Evolutionary conservation across 2,329 filamentous ascomycete genomes (phyloP), one percentile per base, ranked within the genome.

Genomic region (Tolypocladium pustulatum): DNA sequence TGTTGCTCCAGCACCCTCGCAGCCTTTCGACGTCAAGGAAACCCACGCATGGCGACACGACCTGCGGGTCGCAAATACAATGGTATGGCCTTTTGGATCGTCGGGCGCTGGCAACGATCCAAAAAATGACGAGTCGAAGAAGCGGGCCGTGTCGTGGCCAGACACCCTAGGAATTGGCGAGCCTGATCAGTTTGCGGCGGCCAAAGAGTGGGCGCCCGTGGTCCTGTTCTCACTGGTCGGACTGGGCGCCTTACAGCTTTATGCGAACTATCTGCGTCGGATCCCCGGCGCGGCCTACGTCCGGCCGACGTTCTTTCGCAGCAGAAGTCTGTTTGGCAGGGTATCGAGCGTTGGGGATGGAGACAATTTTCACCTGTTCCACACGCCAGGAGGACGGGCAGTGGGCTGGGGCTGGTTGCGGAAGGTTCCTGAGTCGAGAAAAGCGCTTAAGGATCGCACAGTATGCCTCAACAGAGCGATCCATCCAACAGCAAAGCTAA

Each of bases 301-400:
- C 65, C 84, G 85, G 54, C 88, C 90, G 2, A 77, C 79, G 13
- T 88, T 87, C 69, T 93, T 93, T 69, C 84, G 89, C 53, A 85
- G 79, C 61, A 82, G 89, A 65, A 92, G 84, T 65, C 69, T 99
- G 49, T 88, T 93, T 65, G 94, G 94, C 17, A 83, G 82, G 61
- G 94, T 97, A 49, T 97, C 93, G 15, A 91, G 89, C 65, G 94
- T 99, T 30, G 94, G 95, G 49, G 94, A 99, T 79, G 95, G 91
- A 4, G 94, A 99, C 73, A 93, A 93, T 70, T 97, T 99, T 72
- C 88, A 94, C 65, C 72, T 99, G 54, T 99, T 88, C 71, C 94
- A 99, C 72, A 97, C 91, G 0, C 94, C 94, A 0, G 93, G 93
- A n/a, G 94, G 94, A 13, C 81, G 86, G 64, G 73, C 92, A 56